Base-by-base conservation (phyloP, 2,329 filamentous ascomycete genomes). In the Alternaria metachromatica region DNA sequence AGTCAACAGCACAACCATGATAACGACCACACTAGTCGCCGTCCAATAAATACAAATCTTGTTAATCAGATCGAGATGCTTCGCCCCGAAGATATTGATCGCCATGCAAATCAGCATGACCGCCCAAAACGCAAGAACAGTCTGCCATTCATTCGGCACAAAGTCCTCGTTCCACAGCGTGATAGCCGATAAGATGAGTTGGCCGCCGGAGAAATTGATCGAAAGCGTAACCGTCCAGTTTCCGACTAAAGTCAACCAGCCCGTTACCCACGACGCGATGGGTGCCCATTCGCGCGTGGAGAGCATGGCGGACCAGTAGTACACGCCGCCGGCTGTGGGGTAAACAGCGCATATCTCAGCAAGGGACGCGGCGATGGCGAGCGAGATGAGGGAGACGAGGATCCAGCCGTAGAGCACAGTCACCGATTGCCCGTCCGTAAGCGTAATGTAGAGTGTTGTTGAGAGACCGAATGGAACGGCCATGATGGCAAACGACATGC, bases 21-120 rank as follows among this genome's bases (percentile, higher is more conserved):
- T 92, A 48, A 92, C 90, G 55, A 92, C 64, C 5, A 92, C 89
- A 45, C 87, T 89, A 0, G 85, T 84, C 0, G 82, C 86, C 0
- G 90, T 92, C 90, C 90, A 92, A 75, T 88, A 91, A 58, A 92
- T 92, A 76, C 90, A 92, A 50, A 91, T 78, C 71, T 90, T 92
- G 75, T 92, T 92, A 75, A 92, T 89, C 57, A 91, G 69, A 73
- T 92, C 89, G 53, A 92, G 80, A 67, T 87, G 87, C 57, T 84
- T 86, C 6, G 87, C 84, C 0, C 84, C 85, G 71, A 91, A 92
- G 21, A 89, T 84, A 74, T 92, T 92, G 54, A 91, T 83, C 9
- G 84, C 65, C 70, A 89, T 89, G 72, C 87, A 90, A 25, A 91
- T 76, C 7, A 88, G 67, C 86, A 90, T 91, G 20, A 92, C 87